Evolutionary conservation across 495 filamentous ascomycete genomes (phyloP).

Genomic region (Podospora tetraspora): DNA sequence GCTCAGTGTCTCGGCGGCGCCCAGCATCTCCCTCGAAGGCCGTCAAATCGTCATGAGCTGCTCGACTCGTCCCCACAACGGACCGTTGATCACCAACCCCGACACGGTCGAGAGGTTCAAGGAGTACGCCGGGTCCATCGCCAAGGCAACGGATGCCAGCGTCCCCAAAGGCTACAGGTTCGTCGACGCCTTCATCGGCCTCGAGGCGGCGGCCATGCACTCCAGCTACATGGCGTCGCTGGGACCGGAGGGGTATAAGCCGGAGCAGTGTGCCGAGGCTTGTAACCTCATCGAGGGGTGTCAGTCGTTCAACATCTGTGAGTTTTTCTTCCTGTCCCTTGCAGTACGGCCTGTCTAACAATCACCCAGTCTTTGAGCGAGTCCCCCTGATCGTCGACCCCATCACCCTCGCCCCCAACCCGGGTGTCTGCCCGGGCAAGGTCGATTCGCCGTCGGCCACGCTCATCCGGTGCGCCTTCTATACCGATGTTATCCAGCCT

Average conservation of each 20-base stretch:
- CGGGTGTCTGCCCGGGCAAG: conserved; percentile 29
- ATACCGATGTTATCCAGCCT: conserved; percentile 33
- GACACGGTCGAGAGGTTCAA: conserved; percentile 15
- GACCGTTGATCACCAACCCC: conserved; percentile 7
- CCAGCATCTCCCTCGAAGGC: neutral
- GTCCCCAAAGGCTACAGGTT: conserved; percentile 11
- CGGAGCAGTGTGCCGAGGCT: conserved; percentile 14
- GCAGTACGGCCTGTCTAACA: neutral
- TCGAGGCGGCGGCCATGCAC: conserved; percentile 10
- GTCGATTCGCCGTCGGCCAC: conserved; percentile 43
- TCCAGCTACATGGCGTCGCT: conserved; percentile 15
- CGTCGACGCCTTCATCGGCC: conserved; percentile 17
- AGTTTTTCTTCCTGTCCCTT: neutral
- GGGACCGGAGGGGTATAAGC: conserved; percentile 11
- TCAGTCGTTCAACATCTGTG: conserved; percentile 19
- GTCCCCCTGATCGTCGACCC: conserved; percentile 17
- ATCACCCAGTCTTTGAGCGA: conserved; percentile 15
- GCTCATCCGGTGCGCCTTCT: conserved; percentile 52
- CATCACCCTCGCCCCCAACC: conserved; percentile 14
- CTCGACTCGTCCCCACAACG: conserved; percentile 18
- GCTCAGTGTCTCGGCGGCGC: neutral
- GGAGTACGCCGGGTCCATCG: neutral
- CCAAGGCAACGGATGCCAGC: conserved; percentile 7
- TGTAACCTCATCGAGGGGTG: conserved; percentile 13
- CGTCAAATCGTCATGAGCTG: conserved; percentile 5